Percentiles rank a stretch among this genome's conserved stretches.
phyloP scores from a whole-genome alignment of 2,329 filamentous ascomycete species.

The Pyrenochaeta sp. region DNA sequence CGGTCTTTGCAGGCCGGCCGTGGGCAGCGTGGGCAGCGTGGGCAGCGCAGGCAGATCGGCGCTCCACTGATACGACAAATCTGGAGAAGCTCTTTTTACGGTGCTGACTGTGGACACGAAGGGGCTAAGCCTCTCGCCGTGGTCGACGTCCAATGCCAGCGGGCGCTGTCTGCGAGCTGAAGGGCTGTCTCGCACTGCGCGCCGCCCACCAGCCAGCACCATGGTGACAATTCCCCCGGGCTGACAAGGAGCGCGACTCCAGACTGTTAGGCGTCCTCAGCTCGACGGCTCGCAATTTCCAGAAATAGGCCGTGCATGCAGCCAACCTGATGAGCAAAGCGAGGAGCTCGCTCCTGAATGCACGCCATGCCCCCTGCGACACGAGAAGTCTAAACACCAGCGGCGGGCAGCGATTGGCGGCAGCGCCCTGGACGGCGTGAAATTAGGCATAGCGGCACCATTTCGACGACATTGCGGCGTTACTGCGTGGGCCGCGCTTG shows the following conservation, averaged over 20 bases:
- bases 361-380: constrained; percentile 1
- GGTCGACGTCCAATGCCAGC: no score
- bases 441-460: constrained; percentile 4
- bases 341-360: neutral
- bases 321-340: neutral
- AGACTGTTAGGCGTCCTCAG: constrained; percentile 2
- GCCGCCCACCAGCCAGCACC: neutral
- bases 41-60: constrained; percentile 12
- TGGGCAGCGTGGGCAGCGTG: no score
- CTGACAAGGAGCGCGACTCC: neutral
- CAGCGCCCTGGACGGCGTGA: neutral
- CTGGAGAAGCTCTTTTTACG: constrained; percentile 12
- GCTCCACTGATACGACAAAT: constrained; percentile 14
- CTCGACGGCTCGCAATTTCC: constrained; percentile 6
- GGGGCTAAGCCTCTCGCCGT: no score
- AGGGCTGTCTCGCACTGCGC: neutral
- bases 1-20: no score
- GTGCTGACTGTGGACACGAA: neutral
- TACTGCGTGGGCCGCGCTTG: neutral
- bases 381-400: neutral
- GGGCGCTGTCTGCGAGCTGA: neutral
- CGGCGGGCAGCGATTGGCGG: neutral
- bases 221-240: neutral
- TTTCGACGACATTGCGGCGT: constrained; percentile 10
- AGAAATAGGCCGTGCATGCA: constrained; percentile 5